Evolutionary conservation across 2,329 filamentous ascomycete species (phyloP).

Genomic region (Ascochyta fabae): DNA sequence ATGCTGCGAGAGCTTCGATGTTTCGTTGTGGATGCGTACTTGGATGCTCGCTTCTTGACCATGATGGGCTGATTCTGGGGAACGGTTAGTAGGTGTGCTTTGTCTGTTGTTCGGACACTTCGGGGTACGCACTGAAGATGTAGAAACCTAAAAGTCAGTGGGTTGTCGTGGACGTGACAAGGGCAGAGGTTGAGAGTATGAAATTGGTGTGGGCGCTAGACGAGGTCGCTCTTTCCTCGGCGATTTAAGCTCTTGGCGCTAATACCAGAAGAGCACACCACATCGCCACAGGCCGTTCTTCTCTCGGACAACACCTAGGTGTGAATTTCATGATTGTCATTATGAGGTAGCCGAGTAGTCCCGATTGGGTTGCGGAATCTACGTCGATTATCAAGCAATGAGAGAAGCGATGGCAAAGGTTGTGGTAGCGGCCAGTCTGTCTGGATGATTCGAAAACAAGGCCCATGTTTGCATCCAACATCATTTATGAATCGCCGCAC

Average conservation of each 20-base stretch:
- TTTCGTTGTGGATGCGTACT: constrained; percentile 58
- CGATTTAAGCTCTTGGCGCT: not conserved
- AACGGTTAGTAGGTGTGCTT: constrained; percentile 25
- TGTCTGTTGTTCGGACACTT: constrained; percentile 2
- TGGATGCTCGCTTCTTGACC: constrained; percentile 79
- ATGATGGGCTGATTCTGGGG: constrained; percentile 64
- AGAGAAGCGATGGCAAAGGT: too few species aligned
- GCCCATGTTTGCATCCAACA: too few species aligned
- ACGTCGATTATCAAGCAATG: too few species aligned
- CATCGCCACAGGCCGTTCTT: not conserved
- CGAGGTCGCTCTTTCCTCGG: not conserved
- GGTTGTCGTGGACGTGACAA: constrained; percentile 40
- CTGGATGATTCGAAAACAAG: too few species aligned
- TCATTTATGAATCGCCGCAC: too few species aligned
- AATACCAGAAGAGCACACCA: not conserved
- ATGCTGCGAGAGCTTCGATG: constrained; percentile 13
- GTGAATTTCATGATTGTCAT: too few species aligned
- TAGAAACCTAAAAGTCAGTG: constrained; percentile 46
- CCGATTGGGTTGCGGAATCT: too few species aligned
- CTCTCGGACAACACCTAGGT: not conserved
- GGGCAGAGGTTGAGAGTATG: constrained; percentile 17
- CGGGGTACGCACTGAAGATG: constrained; percentile 44
- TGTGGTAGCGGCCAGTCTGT: too few species aligned
- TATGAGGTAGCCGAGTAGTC: too few species aligned
- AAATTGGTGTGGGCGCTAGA: constrained; percentile 10